Base-by-base conservation (phyloP, 331 rosid species). In the Quercus lobata region DNA sequence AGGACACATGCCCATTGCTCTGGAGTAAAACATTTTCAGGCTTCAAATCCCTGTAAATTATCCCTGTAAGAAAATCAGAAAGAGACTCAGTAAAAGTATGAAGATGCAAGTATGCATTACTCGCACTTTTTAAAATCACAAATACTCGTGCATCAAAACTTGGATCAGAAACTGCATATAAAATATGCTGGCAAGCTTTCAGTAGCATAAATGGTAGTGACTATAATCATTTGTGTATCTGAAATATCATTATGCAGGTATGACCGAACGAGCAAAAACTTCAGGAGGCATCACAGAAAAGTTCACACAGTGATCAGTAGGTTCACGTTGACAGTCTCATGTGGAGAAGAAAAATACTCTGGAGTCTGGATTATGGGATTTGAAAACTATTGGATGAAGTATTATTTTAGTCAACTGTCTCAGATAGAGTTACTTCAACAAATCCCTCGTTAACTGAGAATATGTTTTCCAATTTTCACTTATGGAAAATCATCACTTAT, bases 11-110 rank as follows among this genome's bases (percentile, higher is more conserved):
- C 3, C 99, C 99, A 55, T 27, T 82, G 74, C 90, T 55, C 83
- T 93, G 99, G 77, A 95, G 88, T 81, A 95, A 82, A 77, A 95
- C 96, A 83, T 95, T 95, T 80, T 95, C 99, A 29, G 99, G 99
- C 96, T 95, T 95, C 82, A 95, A 84, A 85, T 95, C 99, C 65
- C 99, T 84, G 79, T 95, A 95, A 72, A 95, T 95, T 90, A 95
- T 91, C 76, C 99, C 99, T 95, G 83, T 37, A 68, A 76, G 57
- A 10, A 66, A 46, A 41, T 5, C 2, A 46, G 62, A 61, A 54
- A 68, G 73, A 82, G 53, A 46, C 54, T 80, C 71, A 73, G 5
- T 41, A 49, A 53, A 37, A 24, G 54, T 52, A 61, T 35, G 74
- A 34, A 58, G 8, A 74, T 35, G 53, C 57, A 25, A 63, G 53